Percentiles rank a stretch among this genome's conserved stretches.
Evolutionary conservation across 1,139 yeast genomes (phyloP).

Genomic region (Pichia sp.): DNA sequence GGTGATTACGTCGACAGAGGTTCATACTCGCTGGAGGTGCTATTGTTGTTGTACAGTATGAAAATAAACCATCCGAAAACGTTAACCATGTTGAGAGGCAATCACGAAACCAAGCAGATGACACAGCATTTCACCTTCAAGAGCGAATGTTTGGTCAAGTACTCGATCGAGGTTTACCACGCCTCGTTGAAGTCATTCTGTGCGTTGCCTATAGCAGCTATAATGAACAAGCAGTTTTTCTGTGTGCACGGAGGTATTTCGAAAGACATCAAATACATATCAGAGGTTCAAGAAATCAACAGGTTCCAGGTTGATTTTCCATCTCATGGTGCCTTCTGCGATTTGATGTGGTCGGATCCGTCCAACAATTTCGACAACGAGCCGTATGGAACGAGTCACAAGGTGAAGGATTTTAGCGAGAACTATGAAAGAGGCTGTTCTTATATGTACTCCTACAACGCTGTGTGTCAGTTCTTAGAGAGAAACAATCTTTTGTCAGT

Average conservation of each 20-base stretch:
- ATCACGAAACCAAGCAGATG: conserved; percentile 92
- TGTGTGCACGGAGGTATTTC: conserved; percentile 98
- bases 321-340: conserved; percentile 91
- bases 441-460: conserved; percentile 80
- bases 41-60: conserved; percentile 73
- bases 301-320: conserved; percentile 87
- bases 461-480: conserved; percentile 77
- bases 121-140: conserved; percentile 94
- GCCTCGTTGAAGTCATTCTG: conserved; percentile 78
- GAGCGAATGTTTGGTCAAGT: conserved; percentile 86
- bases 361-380: conserved; percentile 74
- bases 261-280: conserved; percentile 70
- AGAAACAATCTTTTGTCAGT: conserved; percentile 75
- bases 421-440: conserved; percentile 92
- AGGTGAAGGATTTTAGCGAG: conserved; percentile 40
- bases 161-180: conserved; percentile 62
- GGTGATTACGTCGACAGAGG: conserved; percentile 98
- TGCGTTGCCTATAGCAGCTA: conserved; percentile 86
- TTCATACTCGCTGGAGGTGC: conserved; percentile 83
- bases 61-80: conserved; percentile 75
- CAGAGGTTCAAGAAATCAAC: conserved; percentile 65
- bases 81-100: conserved; percentile 84
- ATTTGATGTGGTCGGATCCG: conserved; percentile 95
- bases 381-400: conserved; percentile 40
- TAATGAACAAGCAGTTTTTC: conserved; percentile 90